Conservation (phyloP, 2,329 filamentous ascomycete genomes). For the Onygenales sp. region DNA sequence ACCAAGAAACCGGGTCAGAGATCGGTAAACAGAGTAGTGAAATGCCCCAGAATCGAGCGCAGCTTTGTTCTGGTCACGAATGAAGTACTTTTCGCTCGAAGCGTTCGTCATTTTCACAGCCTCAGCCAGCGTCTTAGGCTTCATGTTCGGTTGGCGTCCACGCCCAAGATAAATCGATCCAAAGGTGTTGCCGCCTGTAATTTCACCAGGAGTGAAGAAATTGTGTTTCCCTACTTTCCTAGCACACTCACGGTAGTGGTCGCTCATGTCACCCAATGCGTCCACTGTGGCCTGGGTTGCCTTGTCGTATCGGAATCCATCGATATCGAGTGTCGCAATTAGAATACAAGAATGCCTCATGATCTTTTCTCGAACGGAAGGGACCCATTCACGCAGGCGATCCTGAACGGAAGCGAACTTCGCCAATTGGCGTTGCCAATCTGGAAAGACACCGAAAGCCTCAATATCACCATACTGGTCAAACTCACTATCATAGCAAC, state of each 20-base stretch:
- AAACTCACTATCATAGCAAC: constrained; percentile 56
- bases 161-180: constrained; percentile 54
- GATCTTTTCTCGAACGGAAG: constrained; percentile 48
- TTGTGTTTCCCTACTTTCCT: constrained; percentile 49
- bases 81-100: constrained; percentile 36
- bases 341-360: constrained; percentile 55
- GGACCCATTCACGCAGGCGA: constrained; percentile 55
- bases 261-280: constrained; percentile 49
- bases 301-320: constrained; percentile 59
- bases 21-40: constrained; percentile 55
- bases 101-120: constrained; percentile 41
- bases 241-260: constrained; percentile 49
- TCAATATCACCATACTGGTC: constrained; percentile 56
- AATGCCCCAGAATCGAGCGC: constrained; percentile 54
- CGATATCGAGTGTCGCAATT: constrained; percentile 54
- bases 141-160: constrained; percentile 48
- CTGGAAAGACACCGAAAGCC: constrained; percentile 53
- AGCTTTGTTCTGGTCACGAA: constrained; percentile 43
- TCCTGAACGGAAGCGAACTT: constrained; percentile 61
- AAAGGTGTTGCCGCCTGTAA: constrained; percentile 52
- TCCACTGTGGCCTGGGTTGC: constrained; percentile 56
- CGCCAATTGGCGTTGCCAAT: constrained; percentile 54
- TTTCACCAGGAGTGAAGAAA: constrained; percentile 56
- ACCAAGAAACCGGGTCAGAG: constrained; percentile 52
- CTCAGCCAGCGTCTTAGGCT: constrained; percentile 36